These are phyloP conservation scores for Moesziomyces sp. DNA, from an alignment of 1,284 basidiomycete species.

Conservation along the genomic window DNA sequence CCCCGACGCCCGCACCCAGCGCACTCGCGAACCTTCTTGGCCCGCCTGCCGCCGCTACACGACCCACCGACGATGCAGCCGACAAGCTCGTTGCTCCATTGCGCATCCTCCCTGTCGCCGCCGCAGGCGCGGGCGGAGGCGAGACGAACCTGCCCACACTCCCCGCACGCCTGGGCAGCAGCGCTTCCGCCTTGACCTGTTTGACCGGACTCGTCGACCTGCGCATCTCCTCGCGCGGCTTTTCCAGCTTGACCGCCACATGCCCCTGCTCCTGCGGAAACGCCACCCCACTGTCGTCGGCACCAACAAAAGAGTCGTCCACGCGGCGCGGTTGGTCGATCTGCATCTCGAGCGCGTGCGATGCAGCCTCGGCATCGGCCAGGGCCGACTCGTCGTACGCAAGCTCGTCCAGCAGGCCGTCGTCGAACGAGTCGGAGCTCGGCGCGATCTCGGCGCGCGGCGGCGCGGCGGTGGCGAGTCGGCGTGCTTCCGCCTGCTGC, in stretches of 20 bases:
- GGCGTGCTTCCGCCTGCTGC: conserved; percentile 28
- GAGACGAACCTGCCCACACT: conserved; percentile 47
- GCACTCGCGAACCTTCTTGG: conserved; percentile 11
- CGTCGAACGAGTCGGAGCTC: conserved; percentile 40
- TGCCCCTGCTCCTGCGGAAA: conserved; percentile 1
- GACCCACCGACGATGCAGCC: conserved; percentile 7
- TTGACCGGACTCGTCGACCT: conserved; percentile 44
- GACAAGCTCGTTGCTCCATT: conserved; percentile 29
- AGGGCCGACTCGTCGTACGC: conserved; percentile 41
- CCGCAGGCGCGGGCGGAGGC: conserved; percentile 16
- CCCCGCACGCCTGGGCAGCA: conserved; percentile 27
- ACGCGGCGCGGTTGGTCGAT: conserved; percentile 13
- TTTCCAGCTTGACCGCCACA: conserved; percentile 23
- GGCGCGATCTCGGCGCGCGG: conserved; percentile 17
- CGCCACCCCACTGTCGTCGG: conserved; percentile 28
- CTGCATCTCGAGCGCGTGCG: conserved; percentile 44
- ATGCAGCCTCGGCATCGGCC: conserved; percentile 39
- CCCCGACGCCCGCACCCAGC: conserved; percentile 6
- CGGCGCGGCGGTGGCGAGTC: background rate
- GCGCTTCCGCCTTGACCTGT: conserved; percentile 31
- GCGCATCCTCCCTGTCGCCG: conserved; percentile 10
- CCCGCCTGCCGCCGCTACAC: background rate
- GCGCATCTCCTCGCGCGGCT: conserved; percentile 16
- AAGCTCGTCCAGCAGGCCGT: conserved; percentile 25
- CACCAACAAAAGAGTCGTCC: background rate